phyloP scores from a whole-genome alignment of 768 basidiomycete genomes.

The Kwoniella heveanensis region DNA sequence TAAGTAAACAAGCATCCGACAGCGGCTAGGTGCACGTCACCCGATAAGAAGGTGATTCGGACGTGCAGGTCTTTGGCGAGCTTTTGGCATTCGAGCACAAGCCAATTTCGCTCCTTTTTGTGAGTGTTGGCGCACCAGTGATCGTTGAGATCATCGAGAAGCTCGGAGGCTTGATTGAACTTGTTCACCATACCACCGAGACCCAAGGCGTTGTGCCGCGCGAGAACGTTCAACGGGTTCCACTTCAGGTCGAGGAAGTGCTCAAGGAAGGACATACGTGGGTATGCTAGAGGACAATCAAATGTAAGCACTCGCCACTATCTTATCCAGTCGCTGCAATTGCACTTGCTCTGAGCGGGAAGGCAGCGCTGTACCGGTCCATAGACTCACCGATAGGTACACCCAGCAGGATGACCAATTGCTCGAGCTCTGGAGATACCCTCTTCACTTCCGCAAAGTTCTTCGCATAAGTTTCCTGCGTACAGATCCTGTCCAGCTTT shows the following conservation, averaged over 20 bases:
- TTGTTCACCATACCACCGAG: conserved; percentile 66
- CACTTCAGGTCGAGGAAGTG: conserved; percentile 71
- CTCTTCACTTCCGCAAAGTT: conserved; percentile 67
- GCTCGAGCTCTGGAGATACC: conserved; percentile 66
- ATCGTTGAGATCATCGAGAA: conserved; percentile 90
- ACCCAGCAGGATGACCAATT: conserved; percentile 82
- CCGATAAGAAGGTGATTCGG: conserved; percentile 82
- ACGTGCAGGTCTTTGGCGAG: conserved; percentile 67
- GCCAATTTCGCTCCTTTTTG: conserved; percentile 86
- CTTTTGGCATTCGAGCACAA: conserved; percentile 76
- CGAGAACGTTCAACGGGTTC: conserved; percentile 80
- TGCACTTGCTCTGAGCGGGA: too few species aligned
- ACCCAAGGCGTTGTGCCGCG: conserved; percentile 68
- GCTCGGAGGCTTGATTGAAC: conserved; percentile 65
- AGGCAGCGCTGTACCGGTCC: conserved; percentile 26
- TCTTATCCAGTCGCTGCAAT: too few species aligned
- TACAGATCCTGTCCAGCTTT: conserved; percentile 77
- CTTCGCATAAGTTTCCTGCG: conserved; percentile 69
- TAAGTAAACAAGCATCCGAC: conserved; percentile 60
- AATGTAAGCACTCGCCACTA: too few species aligned
- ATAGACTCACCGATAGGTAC: conserved; percentile 59
- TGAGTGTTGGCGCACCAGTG: conserved; percentile 78
- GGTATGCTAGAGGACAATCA: conserved; percentile 79
- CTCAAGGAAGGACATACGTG: conserved; percentile 75
- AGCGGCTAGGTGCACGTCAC: conserved; percentile 91